Base-by-base conservation (phyloP, 352 stramenopile species). In the Pythium monospermum region DNA sequence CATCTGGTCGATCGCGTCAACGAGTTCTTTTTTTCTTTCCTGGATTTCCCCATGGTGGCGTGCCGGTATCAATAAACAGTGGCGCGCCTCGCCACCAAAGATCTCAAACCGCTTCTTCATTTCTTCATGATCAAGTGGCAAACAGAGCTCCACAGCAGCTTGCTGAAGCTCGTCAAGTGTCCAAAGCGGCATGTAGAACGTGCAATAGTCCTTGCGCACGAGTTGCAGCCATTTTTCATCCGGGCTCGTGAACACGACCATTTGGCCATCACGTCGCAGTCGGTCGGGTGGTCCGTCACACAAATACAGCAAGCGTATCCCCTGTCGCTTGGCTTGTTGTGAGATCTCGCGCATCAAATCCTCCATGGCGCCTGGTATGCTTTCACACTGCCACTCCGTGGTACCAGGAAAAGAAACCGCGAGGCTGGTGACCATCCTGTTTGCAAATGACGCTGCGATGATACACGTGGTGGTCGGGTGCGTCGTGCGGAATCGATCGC, bases 101-200 rank as follows among this genome's bases (percentile, higher is more conserved):
- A n/a, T n/a, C n/a, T n/a, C n/a, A n/a, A 35, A 35, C 13, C 30
- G 30, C 13, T 13, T 46, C 21, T 46, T 22, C 18, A 46, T 22
- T 46, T 46, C 12, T 12, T 46, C 39, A 22, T 46, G 18, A 16
- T n/a, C 16, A 22, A 46, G 16, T 22, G 39, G 39, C 18, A 46
- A 22, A 25, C n/a, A 12, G n/a, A 46, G 39, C 13, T n/a, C 39
- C 26, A n/a, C 18, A 12, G 39, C 39, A 22, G 39, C 39, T 46
- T 46, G 18, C 16, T 30, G 39, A 8, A 46, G 39, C 39, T 46
- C 39, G 11, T 25, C 39, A 22, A 46, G 39, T 8, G n/a, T 46
- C 39, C 39, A 46, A 8, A 46, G 12, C 30, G 39, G 39, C 39
- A 46, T 46, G 21, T 30, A 46, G 21, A 31, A 46, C 39, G 39